Evolutionary conservation across 1,284 basidiomycete genomes (phyloP).

Genomic region (Trichosporon ovoides): DNA sequence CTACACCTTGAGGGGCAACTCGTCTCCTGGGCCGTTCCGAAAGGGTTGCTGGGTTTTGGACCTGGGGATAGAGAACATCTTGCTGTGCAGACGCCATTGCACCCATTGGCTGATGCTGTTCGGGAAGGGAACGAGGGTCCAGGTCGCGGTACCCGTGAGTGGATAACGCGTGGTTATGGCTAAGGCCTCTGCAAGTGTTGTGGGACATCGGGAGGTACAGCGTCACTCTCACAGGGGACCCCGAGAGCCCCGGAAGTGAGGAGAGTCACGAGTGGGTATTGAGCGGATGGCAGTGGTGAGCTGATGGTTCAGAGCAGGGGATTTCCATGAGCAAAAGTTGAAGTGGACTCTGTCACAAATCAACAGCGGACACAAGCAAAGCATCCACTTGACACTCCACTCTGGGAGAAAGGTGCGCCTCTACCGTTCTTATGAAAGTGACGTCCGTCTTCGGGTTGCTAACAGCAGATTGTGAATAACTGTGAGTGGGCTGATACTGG

Average conservation of each 20-base stretch:
- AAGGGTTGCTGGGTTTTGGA: slow-evolving; percentile 31
- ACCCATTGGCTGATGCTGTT: slow-evolving; percentile 57
- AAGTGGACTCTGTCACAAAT: neutral
- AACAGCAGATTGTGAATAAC: neutral
- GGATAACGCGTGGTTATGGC: neutral
- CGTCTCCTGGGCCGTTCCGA: slow-evolving; percentile 38
- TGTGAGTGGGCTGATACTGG: neutral
- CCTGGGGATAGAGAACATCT: slow-evolving; percentile 14
- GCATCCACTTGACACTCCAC: slow-evolving; percentile 7
- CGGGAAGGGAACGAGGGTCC: slow-evolving; percentile 60
- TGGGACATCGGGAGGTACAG: slow-evolving; percentile 41
- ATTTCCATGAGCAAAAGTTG: slow-evolving; percentile 10
- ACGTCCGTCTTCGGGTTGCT: too few relatives aligned
- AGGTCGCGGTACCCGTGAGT: slow-evolving; percentile 29
- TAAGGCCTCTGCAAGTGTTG: slow-evolving; percentile 22
- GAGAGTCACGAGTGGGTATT: neutral
- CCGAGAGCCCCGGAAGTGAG: slow-evolving; percentile 16
- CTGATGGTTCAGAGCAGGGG: neutral
- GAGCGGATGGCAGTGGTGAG: too few relatives aligned
- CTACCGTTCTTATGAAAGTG: too few relatives aligned
- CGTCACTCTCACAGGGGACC: slow-evolving; percentile 19
- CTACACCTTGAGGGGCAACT: slow-evolving; percentile 35
- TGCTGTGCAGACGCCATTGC: slow-evolving; percentile 37
- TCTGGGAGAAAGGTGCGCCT: slow-evolving; percentile 9
- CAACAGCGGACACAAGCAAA: neutral